Conservation (phyloP, 768 basidiomycete species). For the Lactarius hengduanensis region DNA sequence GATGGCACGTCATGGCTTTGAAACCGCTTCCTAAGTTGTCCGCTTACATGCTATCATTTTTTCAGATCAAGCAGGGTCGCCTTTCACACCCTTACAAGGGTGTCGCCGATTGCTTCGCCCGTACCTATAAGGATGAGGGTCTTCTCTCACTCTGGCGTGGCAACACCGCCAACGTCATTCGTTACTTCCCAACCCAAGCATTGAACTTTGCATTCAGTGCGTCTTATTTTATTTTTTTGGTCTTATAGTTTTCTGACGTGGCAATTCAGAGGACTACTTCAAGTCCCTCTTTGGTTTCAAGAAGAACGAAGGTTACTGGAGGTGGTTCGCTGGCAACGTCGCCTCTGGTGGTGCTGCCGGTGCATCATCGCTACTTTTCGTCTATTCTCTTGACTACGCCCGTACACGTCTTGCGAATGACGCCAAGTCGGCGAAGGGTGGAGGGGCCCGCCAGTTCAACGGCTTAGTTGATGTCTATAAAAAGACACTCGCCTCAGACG, state of each 20-base stretch:
- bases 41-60: neutral
- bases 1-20: conserved; percentile 64
- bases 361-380: conserved; percentile 97
- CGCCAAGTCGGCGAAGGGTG: conserved; percentile 92
- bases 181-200: conserved; percentile 99
- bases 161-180: conserved; percentile 99
- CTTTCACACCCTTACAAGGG: conserved; percentile 96
- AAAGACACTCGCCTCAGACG: conserved; percentile 97
- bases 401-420: conserved; percentile 99
- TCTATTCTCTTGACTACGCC: conserved; percentile 99
- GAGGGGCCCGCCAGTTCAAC: conserved; percentile 96
- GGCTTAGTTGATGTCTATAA: conserved; percentile 96
- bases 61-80: conserved; percentile 98
- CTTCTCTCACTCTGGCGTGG: conserved; percentile 96
- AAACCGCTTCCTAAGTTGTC: conserved; percentile 3
- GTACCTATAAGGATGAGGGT: conserved; percentile 96
- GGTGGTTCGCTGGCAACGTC: conserved; percentile 97
- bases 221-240: conserved; percentile 37
- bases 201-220: conserved; percentile 99
- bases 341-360: conserved; percentile 99
- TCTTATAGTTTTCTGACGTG: conserved; percentile 26
- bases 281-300: conserved; percentile 99
- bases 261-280: conserved; percentile 85
- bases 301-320: conserved; percentile 97
- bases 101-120: conserved; percentile 83